Percentiles rank a stretch among this genome's conserved stretches.
Conservation (phyloP, 331 rosid species). For the Quercus lobata region DNA sequence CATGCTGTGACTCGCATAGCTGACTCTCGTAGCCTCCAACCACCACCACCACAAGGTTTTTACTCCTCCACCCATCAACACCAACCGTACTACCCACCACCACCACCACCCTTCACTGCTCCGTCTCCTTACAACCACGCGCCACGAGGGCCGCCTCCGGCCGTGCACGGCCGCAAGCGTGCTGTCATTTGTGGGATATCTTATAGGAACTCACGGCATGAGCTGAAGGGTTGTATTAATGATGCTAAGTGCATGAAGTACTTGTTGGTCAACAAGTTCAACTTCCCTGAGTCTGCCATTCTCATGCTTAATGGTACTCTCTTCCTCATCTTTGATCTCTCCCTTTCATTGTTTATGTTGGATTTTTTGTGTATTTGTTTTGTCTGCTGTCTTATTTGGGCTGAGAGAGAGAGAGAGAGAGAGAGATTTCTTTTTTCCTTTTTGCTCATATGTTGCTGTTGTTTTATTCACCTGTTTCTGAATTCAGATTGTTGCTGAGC, state of each 20-base stretch:
- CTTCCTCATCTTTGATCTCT: neutral
- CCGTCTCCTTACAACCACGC: constrained; percentile 63
- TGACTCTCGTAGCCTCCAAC: constrained; percentile 49
- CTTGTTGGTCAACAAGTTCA: constrained; percentile 67
- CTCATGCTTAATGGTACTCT: constrained; percentile 81
- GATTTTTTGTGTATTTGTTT: too few relatives aligned
- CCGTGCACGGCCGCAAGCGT: constrained; percentile 72
- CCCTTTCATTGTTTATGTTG: too few relatives aligned
- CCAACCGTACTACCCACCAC: constrained; percentile 17
- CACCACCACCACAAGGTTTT: neutral
- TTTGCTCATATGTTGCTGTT: too few relatives aligned
- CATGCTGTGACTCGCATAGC: constrained; percentile 61
- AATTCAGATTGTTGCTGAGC: too few relatives aligned
- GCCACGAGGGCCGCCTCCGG: constrained; percentile 63
- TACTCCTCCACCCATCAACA: constrained; percentile 11
- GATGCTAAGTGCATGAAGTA: constrained; percentile 91
- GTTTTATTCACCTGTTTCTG: too few relatives aligned
- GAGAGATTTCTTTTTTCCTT: too few relatives aligned
- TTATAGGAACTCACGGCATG: constrained; percentile 71
- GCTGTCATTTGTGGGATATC: constrained; percentile 92
- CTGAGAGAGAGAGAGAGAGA: too few relatives aligned
- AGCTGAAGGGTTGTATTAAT: constrained; percentile 88
- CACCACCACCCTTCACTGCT: neutral
- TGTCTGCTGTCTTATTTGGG: too few relatives aligned
- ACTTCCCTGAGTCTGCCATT: constrained; percentile 68